Evolutionary conservation across 2,329 filamentous ascomycete species (phyloP).

Genomic region (Dichotomopilus funicola): DNA sequence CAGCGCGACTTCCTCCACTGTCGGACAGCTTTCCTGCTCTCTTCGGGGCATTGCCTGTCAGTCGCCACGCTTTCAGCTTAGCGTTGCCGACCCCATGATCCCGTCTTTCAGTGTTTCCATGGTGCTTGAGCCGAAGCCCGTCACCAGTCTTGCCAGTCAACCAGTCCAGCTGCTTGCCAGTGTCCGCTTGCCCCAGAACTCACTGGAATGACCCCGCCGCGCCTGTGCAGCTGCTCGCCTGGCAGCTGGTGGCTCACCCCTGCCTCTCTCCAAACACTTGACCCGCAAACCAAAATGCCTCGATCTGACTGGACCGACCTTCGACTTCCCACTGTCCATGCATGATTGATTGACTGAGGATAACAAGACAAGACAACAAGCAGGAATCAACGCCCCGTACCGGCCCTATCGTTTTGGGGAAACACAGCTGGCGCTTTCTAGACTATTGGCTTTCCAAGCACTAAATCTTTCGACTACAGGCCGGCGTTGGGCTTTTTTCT

Average conservation of each 20-base stretch:
- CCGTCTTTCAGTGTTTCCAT: background rate
- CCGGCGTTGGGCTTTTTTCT: background rate
- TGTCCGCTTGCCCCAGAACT: no score
- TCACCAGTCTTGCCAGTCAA: no score
- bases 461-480: background rate
- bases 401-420: background rate
- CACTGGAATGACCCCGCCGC: no score
- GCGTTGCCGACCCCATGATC: slow-evolving; percentile 13
- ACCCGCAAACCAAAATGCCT: background rate
- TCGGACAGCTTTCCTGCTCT: slow-evolving; percentile 3
- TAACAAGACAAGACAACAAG: background rate
- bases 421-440: background rate
- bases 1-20: background rate
- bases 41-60: slow-evolving; percentile 1
- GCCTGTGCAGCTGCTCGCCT: no score
- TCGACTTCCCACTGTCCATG: slow-evolving; percentile 11
- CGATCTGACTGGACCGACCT: slow-evolving; percentile 12
- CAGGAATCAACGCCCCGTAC: background rate
- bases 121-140: no score
- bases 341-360: slow-evolving; percentile 1
- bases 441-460: background rate
- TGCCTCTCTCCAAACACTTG: slow-evolving; percentile 7
- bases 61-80: background rate
- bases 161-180: no score
- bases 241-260: background rate